Base-by-base conservation (phyloP, 2,329 filamentous ascomycete species). In the Ophiostoma perfectum region DNA sequence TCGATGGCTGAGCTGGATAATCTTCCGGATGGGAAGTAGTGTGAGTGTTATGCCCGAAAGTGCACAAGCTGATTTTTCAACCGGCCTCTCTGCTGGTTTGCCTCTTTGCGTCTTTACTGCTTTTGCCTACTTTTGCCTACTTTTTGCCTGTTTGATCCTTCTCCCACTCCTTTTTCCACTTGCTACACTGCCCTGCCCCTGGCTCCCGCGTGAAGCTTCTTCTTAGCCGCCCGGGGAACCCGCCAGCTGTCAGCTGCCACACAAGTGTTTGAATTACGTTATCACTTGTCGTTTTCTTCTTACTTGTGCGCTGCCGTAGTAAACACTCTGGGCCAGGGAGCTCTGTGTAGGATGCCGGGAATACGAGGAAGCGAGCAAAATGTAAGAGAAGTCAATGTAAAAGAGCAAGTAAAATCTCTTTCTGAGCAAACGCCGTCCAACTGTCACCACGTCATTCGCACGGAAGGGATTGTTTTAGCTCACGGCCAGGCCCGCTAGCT, bases 121-220 rank as follows among this genome's bases (percentile, higher is more conserved):
- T 9, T 9, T 44, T 44, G 12, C 47, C 47, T 49, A 16, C 47
- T 49, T 49, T 49, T 49, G 2, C 12, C 16, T n/a, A 14, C 45
- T n/a, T 49, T n/a, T 49, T 16, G 12, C 16, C 14, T 16, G 8
- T 27, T 27, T 27, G 27, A 27, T 27, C 27, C 27, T 27, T 27
- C 1, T 27, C 27, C 27, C 27, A 27, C 27, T 27, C 27, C 14
- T 49, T 55, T 55, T 27, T 55, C 49, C 49, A 55, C 18, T 55
- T 55, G 18, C 8, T 55, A 18, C 49, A 55, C 49, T 55, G 49
- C 49, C 55, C 55, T 60, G 27, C 55, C 55, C 55, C 55, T 55
- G 49, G 49, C 49, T 60, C 55, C 55, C 55, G 55, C 55, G 27
- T 55, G 55, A 60, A 60, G 55, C 55, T 60, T 38, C 12, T 60